These are phyloP conservation scores for Margaritispora aquatica DNA, from an alignment of 495 filamentous ascomycete genomes.

Conservation along the genomic window DNA sequence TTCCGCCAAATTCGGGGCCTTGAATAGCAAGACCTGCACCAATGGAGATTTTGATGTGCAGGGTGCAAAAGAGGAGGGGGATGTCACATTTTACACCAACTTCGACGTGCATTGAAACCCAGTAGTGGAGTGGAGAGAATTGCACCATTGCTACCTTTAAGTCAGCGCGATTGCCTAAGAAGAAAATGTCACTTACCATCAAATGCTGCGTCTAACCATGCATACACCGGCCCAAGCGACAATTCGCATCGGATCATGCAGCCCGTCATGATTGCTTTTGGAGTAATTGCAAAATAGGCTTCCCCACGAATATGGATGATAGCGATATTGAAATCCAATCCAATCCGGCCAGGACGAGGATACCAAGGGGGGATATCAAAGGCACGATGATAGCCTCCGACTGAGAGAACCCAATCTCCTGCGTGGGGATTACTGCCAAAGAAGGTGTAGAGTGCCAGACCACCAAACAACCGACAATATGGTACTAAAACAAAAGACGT, in stretches of 20 bases:
- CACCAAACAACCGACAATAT: conserved; percentile 40
- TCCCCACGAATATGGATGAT: not conserved
- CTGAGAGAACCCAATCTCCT: conserved; percentile 46
- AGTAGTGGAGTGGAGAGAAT: not conserved
- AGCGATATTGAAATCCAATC: not conserved
- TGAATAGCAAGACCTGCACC: not conserved
- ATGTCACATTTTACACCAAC: not conserved
- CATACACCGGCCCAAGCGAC: not conserved
- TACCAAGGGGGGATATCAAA: not conserved
- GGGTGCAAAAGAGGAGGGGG: not conserved
- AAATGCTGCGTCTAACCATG: not conserved
- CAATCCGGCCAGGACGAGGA: not conserved
- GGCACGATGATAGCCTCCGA: conserved; percentile 26
- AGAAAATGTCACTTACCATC: too few relatives aligned
- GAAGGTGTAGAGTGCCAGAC: conserved; percentile 42
- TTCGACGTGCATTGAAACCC: not conserved
- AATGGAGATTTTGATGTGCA: not conserved
- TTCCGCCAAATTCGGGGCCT: not conserved
- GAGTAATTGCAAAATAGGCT: conserved; percentile 1
- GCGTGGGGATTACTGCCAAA: conserved; percentile 25
- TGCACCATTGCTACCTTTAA: not conserved
- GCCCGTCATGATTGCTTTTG: not conserved
- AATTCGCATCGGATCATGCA: not conserved
- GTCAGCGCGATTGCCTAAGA: too few relatives aligned
- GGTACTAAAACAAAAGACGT: conserved; percentile 25